Percentiles rank a stretch among this genome's conserved stretches.
phyloP scores from a whole-genome alignment of 73 alveolate species.

The Paramecium biaurelia region DNA sequence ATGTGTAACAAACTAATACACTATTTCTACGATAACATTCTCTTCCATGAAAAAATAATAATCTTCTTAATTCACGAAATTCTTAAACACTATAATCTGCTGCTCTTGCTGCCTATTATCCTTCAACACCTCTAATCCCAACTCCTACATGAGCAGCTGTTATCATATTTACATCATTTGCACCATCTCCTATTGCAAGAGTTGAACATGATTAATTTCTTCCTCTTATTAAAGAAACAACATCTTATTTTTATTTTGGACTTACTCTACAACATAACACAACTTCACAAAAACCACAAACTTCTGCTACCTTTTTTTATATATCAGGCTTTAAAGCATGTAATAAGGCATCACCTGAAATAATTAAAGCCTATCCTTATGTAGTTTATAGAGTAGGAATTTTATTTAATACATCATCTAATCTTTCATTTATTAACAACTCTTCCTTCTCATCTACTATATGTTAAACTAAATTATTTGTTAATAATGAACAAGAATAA shows the following conservation, averaged over 20 bases:
- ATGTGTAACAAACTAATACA: constrained; percentile 80
- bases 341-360: constrained; percentile 64
- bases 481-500: constrained; percentile 83
- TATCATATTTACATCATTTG: constrained; percentile 97
- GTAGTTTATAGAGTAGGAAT: background rate
- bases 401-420: constrained; percentile 69
- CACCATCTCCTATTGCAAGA: constrained; percentile 97
- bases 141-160: constrained; percentile 96
- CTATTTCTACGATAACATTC: constrained; percentile 92
- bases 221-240: constrained; percentile 72
- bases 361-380: constrained; percentile 44
- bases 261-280: constrained; percentile 86
- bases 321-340: constrained; percentile 51
- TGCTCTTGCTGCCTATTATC: constrained; percentile 93
- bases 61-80: constrained; percentile 83
- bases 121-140: constrained; percentile 95
- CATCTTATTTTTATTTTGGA: constrained; percentile 80
- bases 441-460: constrained; percentile 77
- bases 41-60: constrained; percentile 94
- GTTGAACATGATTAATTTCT: constrained; percentile 73
- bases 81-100: constrained; percentile 89
- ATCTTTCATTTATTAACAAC: constrained; percentile 59
- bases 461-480: constrained; percentile 77
- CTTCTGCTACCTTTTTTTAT: constrained; percentile 63
- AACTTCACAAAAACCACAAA: constrained; percentile 66